These are phyloP conservation scores for Aspergillus thermomutatus DNA, from an alignment of 2,329 filamentous ascomycete genomes.

Conservation along the genomic window DNA sequence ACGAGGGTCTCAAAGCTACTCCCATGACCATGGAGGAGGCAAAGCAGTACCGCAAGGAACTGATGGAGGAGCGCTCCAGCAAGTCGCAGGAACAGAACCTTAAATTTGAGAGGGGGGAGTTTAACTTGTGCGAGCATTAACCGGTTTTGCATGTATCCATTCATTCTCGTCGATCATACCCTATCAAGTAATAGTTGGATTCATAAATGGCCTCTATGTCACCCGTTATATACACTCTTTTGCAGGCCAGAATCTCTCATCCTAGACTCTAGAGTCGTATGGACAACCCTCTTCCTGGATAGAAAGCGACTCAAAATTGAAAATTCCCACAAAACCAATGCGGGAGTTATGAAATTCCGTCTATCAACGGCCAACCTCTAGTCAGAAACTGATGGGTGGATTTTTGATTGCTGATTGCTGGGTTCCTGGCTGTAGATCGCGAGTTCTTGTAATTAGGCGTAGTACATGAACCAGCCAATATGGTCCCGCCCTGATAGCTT, in stretches of 20 bases:
- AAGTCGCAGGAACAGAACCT: constrained; percentile 6
- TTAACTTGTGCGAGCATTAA: constrained; percentile 18
- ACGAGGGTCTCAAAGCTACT: constrained; percentile 19
- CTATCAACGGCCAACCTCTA: no score
- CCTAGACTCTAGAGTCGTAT: not conserved
- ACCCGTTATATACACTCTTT: not conserved
- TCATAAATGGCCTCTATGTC: no score
- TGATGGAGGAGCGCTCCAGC: constrained; percentile 40
- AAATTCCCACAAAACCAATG: no score
- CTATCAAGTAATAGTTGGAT: not conserved
- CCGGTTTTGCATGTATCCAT: not conserved
- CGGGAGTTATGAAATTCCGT: no score
- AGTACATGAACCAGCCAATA: no score
- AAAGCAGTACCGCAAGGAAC: constrained; percentile 31
- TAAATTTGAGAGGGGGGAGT: constrained; percentile 10
- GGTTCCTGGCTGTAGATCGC: no score
- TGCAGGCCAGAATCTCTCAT: not conserved
- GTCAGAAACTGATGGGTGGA: no score
- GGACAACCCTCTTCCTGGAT: not conserved
- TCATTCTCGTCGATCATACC: not conserved
- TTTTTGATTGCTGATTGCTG: no score
- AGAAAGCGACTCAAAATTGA: no score
- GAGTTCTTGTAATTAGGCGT: no score
- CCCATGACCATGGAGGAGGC: constrained; percentile 38
- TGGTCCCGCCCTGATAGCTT: no score